These are phyloP conservation scores for Aphanomyces cochlioides DNA, from an alignment of 352 stramenopile genomes.

Conservation along the genomic window DNA sequence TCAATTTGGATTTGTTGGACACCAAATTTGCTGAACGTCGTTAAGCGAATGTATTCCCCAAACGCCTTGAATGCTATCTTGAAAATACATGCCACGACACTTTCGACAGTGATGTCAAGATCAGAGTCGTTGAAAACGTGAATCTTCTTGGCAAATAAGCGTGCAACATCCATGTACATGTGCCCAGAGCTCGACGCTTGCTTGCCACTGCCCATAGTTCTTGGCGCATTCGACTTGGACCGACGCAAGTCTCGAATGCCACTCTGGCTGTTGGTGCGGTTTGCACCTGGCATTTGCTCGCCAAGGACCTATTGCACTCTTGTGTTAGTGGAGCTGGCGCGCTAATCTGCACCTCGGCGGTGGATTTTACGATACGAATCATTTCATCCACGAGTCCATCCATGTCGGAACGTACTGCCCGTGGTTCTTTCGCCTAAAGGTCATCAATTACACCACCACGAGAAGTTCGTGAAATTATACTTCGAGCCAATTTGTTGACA, in stretches of 20 bases:
- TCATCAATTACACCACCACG: not conserved
- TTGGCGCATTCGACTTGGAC: conserved; percentile 50
- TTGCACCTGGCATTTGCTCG: conserved; percentile 34
- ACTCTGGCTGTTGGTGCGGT: conserved; percentile 35
- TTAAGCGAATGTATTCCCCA: conserved; percentile 55
- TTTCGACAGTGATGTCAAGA: conserved; percentile 48
- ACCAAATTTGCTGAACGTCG: conserved; percentile 60
- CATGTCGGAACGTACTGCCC: conserved; percentile 64
- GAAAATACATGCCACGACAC: conserved; percentile 64
- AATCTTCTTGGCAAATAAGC: conserved; percentile 78
- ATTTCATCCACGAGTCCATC: conserved; percentile 53
- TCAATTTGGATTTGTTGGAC: conserved; percentile 80
- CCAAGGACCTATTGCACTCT: conserved; percentile 50
- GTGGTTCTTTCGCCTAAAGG: conserved; percentile 50
- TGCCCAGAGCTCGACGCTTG: conserved; percentile 4
- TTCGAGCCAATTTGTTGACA: conserved; percentile 48
- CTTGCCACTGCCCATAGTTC: conserved; percentile 40
- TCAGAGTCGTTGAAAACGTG: conserved; percentile 52
- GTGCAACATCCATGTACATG: conserved; percentile 56
- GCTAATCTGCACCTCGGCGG: conserved; percentile 49
- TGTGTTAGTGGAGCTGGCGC: not conserved
- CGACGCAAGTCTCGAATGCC: conserved; percentile 61
- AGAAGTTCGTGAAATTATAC: conserved; percentile 31
- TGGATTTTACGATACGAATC: conserved; percentile 54
- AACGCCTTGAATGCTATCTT: conserved; percentile 79